Base-by-base conservation (phyloP, 2,329 filamentous ascomycete genomes). In the Colletotrichum sansevieriae region DNA sequence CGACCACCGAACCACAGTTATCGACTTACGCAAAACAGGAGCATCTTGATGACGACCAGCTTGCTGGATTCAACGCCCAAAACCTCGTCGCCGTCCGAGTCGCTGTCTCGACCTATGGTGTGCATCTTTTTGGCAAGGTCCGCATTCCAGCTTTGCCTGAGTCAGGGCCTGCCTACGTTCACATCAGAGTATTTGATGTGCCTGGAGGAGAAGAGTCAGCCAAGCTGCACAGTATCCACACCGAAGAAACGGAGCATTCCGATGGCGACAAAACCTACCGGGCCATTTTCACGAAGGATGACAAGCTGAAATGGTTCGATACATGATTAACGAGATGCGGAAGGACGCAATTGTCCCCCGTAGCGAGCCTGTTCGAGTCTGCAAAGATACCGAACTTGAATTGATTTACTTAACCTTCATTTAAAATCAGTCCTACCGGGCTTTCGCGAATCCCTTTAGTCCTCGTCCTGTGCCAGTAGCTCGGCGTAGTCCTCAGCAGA, bases 401-500 rank as follows among this genome's bases (percentile, higher is more conserved):
- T 63, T 47, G 13, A 25, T 18, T 18, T 54, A 37, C 15, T 41
- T 22, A 25, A 15, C 35, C 29, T 7, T 9, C 4, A 9, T 47
- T 29, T 7, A 29, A n/a, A 11, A 55, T 25, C 4, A 43, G 35
- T 41, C 25, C 29, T 8, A 29, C 22, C 18, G 39, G 18, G 15
- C 39, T 9, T 6, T 10, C 29, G 15, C 6, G 15, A 2, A 13
- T 37, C 10, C 9, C n/a, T 54, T 35, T 44, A 66, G 18, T 90
- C 90, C 71, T 90, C 89, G 59, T 96, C 93, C 71, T 89, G 87
- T 4, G 85, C 92, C 78, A 97, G 81, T 82, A 97, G 86, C 74
- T 92, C 92, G 15, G 94, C 95, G 79, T 98, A 99, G 78, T 98
- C 96, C 63, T 98, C 96, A 37, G 87, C 92, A 37, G 93, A 97